Base-by-base conservation (phyloP, 108 stramenopile species). In the Nitzschia sp. region DNA sequence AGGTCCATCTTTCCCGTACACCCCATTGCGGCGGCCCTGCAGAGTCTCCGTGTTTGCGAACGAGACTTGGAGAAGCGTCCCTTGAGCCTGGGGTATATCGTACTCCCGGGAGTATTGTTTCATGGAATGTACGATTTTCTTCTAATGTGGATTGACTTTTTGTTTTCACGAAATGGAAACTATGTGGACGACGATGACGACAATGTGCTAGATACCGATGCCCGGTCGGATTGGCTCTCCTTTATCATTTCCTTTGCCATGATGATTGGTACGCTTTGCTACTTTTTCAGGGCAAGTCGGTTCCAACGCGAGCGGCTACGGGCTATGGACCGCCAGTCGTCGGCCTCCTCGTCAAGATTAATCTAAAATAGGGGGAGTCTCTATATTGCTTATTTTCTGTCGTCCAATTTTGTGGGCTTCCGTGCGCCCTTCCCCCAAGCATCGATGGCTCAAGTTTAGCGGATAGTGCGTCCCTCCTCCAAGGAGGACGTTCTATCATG, bases 111-210 rank as follows among this genome's bases (percentile, higher is more conserved):
- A 9, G 56, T 89, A 11, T n/a, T 92, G 42, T 81, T 95, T 29
- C 94, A 95, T 66, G 94, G 94, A 27, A 42, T 70, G 17, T 95
- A 84, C 74, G 94, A 95, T 70, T 95, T 91, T 64, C 63, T 84
- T 28, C 59, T 95, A 8, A 66, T 89, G 78, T 78, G 86, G 65
- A 81, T 86, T 30, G 84, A 90, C 55, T 89, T 79, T 72, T 64
- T 91, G 23, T 64, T 64, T 6, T 27, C 31, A 21, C 29, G 66
- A 46, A 51, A 78, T 0, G 73, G 65, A 11, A 64, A 47, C 15
- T 67, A 75, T 64, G 56, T 46, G 0, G 57, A 66, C 28, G 64
- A 59, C 18, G 64, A 70, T 35, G 63, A 59, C 27, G 69, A 74
- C 30, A 31, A 30, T 24, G 33, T 31, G 0, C 35, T 46, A 11